Evolutionary conservation across 2,329 filamentous ascomycete species (phyloP), one percentile per base, ranked within the genome.

Genomic region (Phialophora expanda): DNA sequence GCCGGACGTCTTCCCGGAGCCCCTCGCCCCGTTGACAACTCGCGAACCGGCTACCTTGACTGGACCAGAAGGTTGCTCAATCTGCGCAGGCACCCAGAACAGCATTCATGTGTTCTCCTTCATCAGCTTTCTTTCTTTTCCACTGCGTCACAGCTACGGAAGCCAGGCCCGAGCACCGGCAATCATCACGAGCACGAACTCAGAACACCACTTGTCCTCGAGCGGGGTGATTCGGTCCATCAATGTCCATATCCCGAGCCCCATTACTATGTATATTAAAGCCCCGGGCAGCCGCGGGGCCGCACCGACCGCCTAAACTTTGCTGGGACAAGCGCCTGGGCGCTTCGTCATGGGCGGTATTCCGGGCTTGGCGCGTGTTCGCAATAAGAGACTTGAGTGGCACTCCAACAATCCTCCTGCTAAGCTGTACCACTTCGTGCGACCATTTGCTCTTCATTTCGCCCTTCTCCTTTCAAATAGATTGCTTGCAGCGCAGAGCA

Each of bases 201-300:
- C 60, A 7, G 56, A 60, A 30, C 28, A 30, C 28, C 51, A 34
- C 51, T 55, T 4, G 28, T 32, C 55, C 64, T 61, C 3, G 61
- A 3, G 48, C 54, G 12, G 75, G 66, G 64, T 79, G 80, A 34
- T 76, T 73, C 3, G 79, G 78, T 24, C 24, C 24, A 24, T 24
- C 24, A 24, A 24, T 2, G 24, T 24, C 24, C 24, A 24, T 3
- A 24, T 24, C 24, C 24, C 24, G 4, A 70, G 74, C 50, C 77
- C 76, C 30, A 70, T 73, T 6, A 28, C n/a, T n/a, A n/a, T n/a
- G n/a, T n/a, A n/a, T n/a, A n/a, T 61, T 12, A 3, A 44, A 44
- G 38, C 17, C 3, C 38, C 17, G 14, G 38, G 38, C 6, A 44
- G 38, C 38, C 38, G 17, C 38, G 38, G 38, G 38, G 38, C 38